Evolutionary conservation across 1,284 basidiomycete genomes (phyloP).

Genomic region (Tylopilus sp.): DNA sequence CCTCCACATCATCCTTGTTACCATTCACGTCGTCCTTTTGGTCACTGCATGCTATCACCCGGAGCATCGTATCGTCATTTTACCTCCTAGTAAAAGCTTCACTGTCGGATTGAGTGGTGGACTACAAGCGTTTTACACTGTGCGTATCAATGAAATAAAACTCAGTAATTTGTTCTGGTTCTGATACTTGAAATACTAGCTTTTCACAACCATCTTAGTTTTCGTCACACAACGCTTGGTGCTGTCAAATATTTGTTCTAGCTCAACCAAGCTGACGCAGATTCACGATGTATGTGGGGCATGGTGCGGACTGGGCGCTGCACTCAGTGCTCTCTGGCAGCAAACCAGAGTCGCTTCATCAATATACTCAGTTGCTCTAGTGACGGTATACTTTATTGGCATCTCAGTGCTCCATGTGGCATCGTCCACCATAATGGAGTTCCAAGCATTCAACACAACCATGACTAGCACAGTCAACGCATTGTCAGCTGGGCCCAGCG

Average conservation of each 20-base stretch:
- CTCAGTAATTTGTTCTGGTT: background rate
- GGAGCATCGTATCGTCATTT: too few species aligned
- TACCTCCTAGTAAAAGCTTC: too few species aligned
- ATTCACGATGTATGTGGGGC: too few species aligned
- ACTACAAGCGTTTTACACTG: background rate
- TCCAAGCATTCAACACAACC: background rate
- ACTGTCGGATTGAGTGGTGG: too few species aligned
- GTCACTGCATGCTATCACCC: too few species aligned
- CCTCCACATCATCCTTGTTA: too few species aligned
- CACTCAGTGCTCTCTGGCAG: too few species aligned
- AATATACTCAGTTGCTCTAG: background rate
- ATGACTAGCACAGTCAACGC: background rate
- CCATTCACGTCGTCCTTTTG: too few species aligned
- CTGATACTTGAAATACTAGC: background rate
- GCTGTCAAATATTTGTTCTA: background rate
- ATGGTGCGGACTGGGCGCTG: too few species aligned
- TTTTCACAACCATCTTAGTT: slow-evolving; percentile 1
- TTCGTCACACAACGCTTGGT: slow-evolving; percentile 1
- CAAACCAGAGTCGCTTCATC: slow-evolving; percentile 8
- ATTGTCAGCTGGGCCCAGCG: background rate
- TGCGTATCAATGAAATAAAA: background rate
- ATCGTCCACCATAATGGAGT: slow-evolving; percentile 1
- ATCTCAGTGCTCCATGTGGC: background rate
- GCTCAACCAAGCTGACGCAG: too few species aligned
- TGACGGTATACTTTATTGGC: slow-evolving; percentile 1